Base-by-base conservation (phyloP, 2,329 filamentous ascomycete genomes). In the Neospermospora avenae region DNA sequence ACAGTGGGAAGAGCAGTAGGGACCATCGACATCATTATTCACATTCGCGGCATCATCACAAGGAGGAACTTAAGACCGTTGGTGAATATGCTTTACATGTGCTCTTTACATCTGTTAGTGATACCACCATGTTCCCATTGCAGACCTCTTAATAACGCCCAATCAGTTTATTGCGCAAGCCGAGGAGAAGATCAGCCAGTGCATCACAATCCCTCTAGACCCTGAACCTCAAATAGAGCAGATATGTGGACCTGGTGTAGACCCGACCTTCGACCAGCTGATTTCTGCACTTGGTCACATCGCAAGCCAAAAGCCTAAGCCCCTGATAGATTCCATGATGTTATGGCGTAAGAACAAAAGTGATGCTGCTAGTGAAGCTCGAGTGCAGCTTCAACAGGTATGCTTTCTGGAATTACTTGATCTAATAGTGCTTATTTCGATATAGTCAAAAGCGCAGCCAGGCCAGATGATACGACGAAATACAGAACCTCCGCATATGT, bases 71-170 rank as follows among this genome's bases (percentile, higher is more conserved):
- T 65, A 96, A 93, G 75, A 97, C 93, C 0, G 93, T 97, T n/a
- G 93, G 92, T 58, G 95, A 99, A 78, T 98, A 96, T 82, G 95
- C 95, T 20, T 80, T 99, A 62, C 93, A 98, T 75, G 93, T 98
- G 68, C 80, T 99, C 45, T 97, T 98, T 76, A 98, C 95, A 66
- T 92, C 93, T 63, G 88, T 91, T 74, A 75, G 84, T 78, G 58
- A 48, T 59, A 37, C 57, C 57, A 53, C 58, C 56, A 31, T 46
- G 41, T 44, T 22, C 41, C 41, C 39, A 39, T 48, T 22, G 28
- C 28, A 54, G 31, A 49, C 25, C 48, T 44, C 55, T 59, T 67
- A 68, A 75, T 80, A 68, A 79, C 63, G 48, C 42, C 28, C 24
- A 11, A 48, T 44, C 68, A 90, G 82, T 99, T 99, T 76, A 95